phyloP scores from a whole-genome alignment of 2,329 filamentous ascomycete genomes.

The Metarhizium rileyi region DNA sequence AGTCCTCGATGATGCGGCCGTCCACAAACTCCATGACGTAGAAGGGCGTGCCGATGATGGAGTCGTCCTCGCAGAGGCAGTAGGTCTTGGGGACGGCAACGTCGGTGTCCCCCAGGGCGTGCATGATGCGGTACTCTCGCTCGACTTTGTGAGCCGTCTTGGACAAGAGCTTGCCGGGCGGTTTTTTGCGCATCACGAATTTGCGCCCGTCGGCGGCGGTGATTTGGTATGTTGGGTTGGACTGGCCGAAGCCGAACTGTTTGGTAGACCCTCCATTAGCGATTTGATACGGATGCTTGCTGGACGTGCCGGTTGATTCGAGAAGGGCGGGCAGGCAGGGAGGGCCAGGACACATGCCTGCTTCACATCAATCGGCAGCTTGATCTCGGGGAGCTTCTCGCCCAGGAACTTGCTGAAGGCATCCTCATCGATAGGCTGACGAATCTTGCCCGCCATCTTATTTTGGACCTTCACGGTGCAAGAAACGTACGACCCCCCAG shows the following conservation, averaged over 20 bases:
- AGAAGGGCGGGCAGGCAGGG: background rate
- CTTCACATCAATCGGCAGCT: conserved; percentile 75
- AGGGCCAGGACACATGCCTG: conserved; percentile 52
- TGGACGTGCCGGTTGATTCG: too few species aligned
- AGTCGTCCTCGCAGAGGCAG: conserved; percentile 74
- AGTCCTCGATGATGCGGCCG: conserved; percentile 87
- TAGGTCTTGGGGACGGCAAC: conserved; percentile 80
- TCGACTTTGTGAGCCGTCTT: conserved; percentile 95
- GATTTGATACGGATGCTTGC: too few species aligned
- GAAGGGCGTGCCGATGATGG: conserved; percentile 79
- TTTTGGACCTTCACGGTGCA: conserved; percentile 17
- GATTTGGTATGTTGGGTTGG: conserved; percentile 92
- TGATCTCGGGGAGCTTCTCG: conserved; percentile 71
- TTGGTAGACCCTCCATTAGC: background rate
- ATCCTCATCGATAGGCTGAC: conserved; percentile 80
- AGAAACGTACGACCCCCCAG: too few species aligned
- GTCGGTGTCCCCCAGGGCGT: conserved; percentile 66
- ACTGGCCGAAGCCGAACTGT: conserved; percentile 94
- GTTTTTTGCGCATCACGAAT: conserved; percentile 95
- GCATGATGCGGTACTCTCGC: conserved; percentile 85
- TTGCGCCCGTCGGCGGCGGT: conserved; percentile 58
- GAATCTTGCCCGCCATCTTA: conserved; percentile 77
- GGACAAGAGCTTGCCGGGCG: conserved; percentile 85
- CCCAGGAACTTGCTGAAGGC: conserved; percentile 72
- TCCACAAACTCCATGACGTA: conserved; percentile 97